phyloP scores from a whole-genome alignment of 2,329 filamentous ascomycete genomes.

The Clarireedia homoeocarpa region DNA sequence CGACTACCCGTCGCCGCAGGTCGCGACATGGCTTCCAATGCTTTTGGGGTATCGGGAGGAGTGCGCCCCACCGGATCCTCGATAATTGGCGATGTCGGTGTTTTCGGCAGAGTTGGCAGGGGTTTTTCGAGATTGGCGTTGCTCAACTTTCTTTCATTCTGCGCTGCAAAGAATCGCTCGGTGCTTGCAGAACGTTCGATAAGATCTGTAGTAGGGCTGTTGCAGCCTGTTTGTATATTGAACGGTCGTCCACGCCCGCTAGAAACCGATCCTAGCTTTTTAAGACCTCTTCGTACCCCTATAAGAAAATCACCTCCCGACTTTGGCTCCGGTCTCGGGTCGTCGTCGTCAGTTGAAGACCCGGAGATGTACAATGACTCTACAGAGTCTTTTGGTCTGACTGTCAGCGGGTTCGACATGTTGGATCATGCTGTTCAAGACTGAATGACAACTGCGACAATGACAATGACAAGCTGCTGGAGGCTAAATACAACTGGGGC shows the following conservation, averaged over 20 bases:
- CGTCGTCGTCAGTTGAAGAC: slow-evolving; percentile 20
- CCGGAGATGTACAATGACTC: slow-evolving; percentile 22
- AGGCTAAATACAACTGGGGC: neutral
- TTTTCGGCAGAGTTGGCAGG: slow-evolving; percentile 26
- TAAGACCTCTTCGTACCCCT: slow-evolving; percentile 27
- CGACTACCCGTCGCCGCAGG: slow-evolving; percentile 22
- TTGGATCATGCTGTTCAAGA: slow-evolving; percentile 22
- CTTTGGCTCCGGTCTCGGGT: slow-evolving; percentile 3
- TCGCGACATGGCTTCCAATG: slow-evolving; percentile 19
- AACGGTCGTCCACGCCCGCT: slow-evolving; percentile 17
- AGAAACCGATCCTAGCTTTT: slow-evolving; percentile 27
- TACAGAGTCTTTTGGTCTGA: slow-evolving; percentile 23
- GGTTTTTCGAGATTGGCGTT: slow-evolving; percentile 26
- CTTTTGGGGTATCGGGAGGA: slow-evolving; percentile 23
- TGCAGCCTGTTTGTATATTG: slow-evolving; percentile 16
- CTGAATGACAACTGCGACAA: slow-evolving; percentile 3
- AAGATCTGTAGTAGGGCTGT: slow-evolving; percentile 11
- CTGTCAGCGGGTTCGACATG: slow-evolving; percentile 28
- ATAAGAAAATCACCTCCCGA: slow-evolving; percentile 22
- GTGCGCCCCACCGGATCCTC: slow-evolving; percentile 9
- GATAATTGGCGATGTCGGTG: slow-evolving; percentile 17
- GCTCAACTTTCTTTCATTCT: slow-evolving; percentile 19
- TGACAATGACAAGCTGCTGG: neutral
- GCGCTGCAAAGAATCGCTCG: slow-evolving; percentile 3
- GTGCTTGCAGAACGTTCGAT: slow-evolving; percentile 12